These are phyloP conservation scores for Fusarium longipes DNA, from an alignment of 2,329 filamentous ascomycete species.

Conservation along the genomic window DNA sequence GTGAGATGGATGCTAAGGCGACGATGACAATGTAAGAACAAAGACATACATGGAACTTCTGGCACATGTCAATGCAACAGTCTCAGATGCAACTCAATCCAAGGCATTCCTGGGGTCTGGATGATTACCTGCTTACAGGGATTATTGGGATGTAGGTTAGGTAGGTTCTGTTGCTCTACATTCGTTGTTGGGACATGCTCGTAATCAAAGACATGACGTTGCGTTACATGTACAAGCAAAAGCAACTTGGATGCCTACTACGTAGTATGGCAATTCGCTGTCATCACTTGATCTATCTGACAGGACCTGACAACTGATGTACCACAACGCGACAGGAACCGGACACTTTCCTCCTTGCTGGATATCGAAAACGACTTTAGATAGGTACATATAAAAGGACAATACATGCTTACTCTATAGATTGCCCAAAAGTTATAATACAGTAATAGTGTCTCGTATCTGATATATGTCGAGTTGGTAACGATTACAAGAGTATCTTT, in stretches of 20 bases:
- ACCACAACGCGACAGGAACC: not conserved
- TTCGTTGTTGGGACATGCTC: too few relatives aligned
- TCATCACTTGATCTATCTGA: not conserved
- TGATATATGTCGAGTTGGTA: too few relatives aligned
- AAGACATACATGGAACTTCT: not conserved
- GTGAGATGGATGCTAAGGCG: slow-evolving; percentile 4
- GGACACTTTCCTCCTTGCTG: not conserved
- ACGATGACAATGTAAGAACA: slow-evolving; percentile 1
- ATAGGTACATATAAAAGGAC: not conserved
- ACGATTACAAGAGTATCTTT: not conserved
- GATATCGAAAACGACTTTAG: not conserved
- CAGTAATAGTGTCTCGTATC: not conserved
- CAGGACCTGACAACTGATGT: not conserved
- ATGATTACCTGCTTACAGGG: not conserved
- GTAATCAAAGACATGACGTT: not conserved
- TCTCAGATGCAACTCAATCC: not conserved
- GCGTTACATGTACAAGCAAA: not conserved
- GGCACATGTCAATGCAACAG: slow-evolving; percentile 4
- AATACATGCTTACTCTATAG: not conserved
- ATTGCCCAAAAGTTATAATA: not conserved
- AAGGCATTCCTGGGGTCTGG: not conserved
- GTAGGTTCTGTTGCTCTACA: not conserved
- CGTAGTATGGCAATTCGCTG: not conserved
- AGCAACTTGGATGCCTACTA: not conserved
- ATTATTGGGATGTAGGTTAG: not conserved